Base-by-base conservation (phyloP, 148 eudicot genomes). In the Camellia granthamiana region DNA sequence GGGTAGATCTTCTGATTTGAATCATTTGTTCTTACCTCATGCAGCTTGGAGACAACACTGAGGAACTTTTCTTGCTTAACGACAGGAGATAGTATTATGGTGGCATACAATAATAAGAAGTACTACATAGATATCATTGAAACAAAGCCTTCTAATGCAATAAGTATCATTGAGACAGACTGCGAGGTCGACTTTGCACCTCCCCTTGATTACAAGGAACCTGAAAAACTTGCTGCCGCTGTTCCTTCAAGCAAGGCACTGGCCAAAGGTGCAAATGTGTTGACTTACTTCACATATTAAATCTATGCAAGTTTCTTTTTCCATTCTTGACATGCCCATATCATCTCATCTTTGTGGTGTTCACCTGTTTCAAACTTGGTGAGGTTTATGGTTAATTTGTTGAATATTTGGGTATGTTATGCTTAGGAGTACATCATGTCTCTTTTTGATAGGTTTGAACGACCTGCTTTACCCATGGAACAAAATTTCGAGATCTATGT, bases 181-280 rank as follows among this genome's bases (percentile, higher is more conserved):
- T 96, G 99, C 84, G 98, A 96, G 81, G 98, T 96, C 76, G 99
- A 96, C 83, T 93, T 96, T 83, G 99, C 99, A 72, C 98, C 99
- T 80, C 99, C 99, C 55, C 97, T 96, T 82, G 98, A 93, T 89
- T 96, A 92, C 78, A 90, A 92, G 77, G 98, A 96, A 85, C 99
- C 97, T 69, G 94, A 93, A 83, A 93, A 54, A 80, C 94, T 92
- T 75, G 86, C 77, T 8, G 75, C 79, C 5, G 77, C 94, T 73
- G 83, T 71, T 78, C 61, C 85, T 56, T 73, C 85, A 79, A 82
- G 89, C 87, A 95, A 89, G 83, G 79, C 87, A 74, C 78, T 80
- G n/a, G 88, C 88, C 19, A 86, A 85, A 92, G 98, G 98, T 96
- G 84, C 30, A 72, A 74, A 41, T 19, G 56, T 79, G 44, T 60